These are phyloP conservation scores for Fraxinus greggii DNA, from an alignment of 305 asterid genomes.

Conservation along the genomic window DNA sequence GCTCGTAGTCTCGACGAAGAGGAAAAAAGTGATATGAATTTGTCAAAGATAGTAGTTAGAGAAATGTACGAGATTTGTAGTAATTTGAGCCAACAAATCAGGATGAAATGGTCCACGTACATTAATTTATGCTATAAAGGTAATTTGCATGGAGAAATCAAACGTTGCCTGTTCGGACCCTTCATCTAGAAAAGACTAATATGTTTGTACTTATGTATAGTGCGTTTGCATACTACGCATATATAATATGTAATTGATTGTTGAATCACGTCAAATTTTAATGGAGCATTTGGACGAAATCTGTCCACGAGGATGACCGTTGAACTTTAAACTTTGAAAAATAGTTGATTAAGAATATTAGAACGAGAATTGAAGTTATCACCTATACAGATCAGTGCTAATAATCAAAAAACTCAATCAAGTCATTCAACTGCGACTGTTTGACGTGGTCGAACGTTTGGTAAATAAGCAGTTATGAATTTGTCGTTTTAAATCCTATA, in stretches of 20 bases:
- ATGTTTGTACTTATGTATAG: not conserved
- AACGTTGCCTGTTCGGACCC: not conserved
- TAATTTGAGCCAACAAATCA: not conserved
- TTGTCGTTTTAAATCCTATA: not conserved
- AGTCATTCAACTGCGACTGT: not conserved
- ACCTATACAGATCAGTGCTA: not conserved
- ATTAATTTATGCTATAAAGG: not conserved
- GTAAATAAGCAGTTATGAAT: not conserved
- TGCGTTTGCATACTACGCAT: not conserved
- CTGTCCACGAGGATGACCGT: not conserved
- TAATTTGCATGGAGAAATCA: not conserved
- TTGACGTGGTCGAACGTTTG: not conserved
- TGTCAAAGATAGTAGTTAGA: not conserved
- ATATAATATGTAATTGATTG: not conserved
- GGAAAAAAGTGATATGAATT: not conserved
- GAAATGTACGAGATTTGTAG: not conserved
- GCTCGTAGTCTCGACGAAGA: not conserved
- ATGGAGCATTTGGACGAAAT: not conserved
- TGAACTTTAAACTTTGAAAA: not conserved
- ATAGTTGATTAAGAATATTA: not conserved
- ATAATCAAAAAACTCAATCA: not conserved
- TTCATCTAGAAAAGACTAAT: not conserved
- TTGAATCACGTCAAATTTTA: not conserved
- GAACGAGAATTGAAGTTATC: not conserved
- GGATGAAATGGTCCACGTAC: not conserved